Percentiles rank a stretch among this genome's conserved stretches.
Conservation (phyloP, 1,284 basidiomycete genomes). For the Salmacisia buchloeana region DNA sequence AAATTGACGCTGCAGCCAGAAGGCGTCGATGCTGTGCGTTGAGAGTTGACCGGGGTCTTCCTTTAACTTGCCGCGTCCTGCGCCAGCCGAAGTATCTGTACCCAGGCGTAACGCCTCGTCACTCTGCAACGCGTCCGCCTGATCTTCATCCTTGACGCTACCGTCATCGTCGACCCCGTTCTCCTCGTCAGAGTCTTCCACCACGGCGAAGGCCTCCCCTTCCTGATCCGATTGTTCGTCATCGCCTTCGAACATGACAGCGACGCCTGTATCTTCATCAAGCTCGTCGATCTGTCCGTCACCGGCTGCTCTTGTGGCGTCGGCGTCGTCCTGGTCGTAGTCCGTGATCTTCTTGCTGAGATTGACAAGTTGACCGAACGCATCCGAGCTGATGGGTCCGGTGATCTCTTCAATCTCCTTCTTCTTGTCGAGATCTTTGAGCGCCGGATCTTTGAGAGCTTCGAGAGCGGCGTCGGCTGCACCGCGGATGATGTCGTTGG, state of each 20-base stretch:
- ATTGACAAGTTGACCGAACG: slow-evolving; percentile 77
- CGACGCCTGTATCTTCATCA: slow-evolving; percentile 60
- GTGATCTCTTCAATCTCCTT: slow-evolving; percentile 82
- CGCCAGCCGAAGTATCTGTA: not conserved
- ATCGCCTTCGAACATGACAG: slow-evolving; percentile 54
- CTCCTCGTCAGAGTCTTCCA: slow-evolving; percentile 61
- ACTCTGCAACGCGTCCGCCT: slow-evolving; percentile 67
- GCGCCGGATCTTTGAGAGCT: slow-evolving; percentile 76
- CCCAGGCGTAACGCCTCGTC: slow-evolving; percentile 20
- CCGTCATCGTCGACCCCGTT: slow-evolving; percentile 63
- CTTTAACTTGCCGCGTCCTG: not conserved
- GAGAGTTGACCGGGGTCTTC: slow-evolving; percentile 56
- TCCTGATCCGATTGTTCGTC: slow-evolving; percentile 78
- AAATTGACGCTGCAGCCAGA: slow-evolving; percentile 96
- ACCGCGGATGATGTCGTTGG: slow-evolving; percentile 87
- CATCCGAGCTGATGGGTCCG: slow-evolving; percentile 65
- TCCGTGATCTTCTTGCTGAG: slow-evolving; percentile 95
- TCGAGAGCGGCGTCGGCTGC: slow-evolving; percentile 88
- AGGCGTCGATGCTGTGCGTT: slow-evolving; percentile 87
- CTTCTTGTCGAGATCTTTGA: slow-evolving; percentile 98
- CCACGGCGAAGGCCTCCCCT: slow-evolving; percentile 79
- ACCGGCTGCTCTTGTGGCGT: slow-evolving; percentile 60
- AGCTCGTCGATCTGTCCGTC: slow-evolving; percentile 70
- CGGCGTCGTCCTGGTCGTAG: slow-evolving; percentile 66
- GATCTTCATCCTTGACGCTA: slow-evolving; percentile 57